Evolutionary conservation across 257 asterid species (phyloP).

Genomic region (Nicotiana sylvestris): DNA sequence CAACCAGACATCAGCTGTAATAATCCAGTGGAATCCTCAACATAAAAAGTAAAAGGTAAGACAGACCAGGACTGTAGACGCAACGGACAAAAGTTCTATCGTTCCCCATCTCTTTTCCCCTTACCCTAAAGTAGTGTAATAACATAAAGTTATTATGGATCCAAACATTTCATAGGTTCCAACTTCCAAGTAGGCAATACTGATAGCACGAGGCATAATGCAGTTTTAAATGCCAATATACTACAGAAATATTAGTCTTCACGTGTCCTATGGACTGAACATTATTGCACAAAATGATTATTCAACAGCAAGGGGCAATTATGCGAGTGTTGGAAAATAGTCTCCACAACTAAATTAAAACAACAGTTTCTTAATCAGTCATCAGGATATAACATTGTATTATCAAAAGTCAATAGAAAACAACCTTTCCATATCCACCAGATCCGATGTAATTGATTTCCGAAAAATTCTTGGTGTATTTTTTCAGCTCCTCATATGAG

Average conservation of each 20-base stretch:
- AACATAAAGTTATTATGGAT: not conserved
- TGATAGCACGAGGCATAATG: not conserved
- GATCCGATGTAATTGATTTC: constrained; percentile 15
- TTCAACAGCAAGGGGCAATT: not conserved
- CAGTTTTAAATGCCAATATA: not conserved
- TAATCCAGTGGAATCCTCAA: not conserved
- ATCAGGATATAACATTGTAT: not conserved
- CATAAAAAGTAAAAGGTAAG: not conserved
- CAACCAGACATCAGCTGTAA: not conserved
- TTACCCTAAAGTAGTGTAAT: not conserved
- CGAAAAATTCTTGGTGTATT: constrained; percentile 43
- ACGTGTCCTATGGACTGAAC: not conserved
- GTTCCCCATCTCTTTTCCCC: not conserved
- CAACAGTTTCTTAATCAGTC: not conserved
- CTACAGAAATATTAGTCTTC: not conserved
- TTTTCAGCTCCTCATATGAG: constrained; percentile 58
- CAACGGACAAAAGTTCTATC: not conserved
- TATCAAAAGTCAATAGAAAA: not conserved
- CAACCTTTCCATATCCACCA: constrained; percentile 24
- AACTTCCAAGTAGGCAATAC: not conserved
- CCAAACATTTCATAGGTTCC: not conserved
- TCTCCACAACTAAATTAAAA: not conserved
- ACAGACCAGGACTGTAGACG: not conserved
- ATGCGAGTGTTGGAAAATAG: not conserved
- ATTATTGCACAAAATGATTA: not conserved